These are phyloP conservation scores for Pachysandra terminalis DNA, from an alignment of 164 flowering plant genomes.

Conservation along the genomic window DNA sequence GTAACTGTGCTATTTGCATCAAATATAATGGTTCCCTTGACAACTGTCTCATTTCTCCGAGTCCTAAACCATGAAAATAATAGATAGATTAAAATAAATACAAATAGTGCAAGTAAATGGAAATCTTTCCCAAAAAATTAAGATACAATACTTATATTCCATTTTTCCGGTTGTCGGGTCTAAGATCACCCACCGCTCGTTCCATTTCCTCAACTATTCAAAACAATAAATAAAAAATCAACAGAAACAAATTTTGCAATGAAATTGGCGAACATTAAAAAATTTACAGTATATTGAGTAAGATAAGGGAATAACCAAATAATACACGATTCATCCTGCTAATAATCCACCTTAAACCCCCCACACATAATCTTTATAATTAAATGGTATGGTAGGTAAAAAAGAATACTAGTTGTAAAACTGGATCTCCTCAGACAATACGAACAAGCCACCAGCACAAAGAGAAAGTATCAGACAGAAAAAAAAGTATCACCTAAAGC, in stretches of 20 bases:
- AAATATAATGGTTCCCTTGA: constrained; percentile 82
- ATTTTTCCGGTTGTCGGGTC: constrained; percentile 97
- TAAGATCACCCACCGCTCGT: constrained; percentile 92
- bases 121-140: background rate
- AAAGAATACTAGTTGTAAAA: background rate
- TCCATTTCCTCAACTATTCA: constrained; percentile 90
- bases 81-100: background rate
- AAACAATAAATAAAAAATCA: background rate
- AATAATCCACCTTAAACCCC: background rate
- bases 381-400: background rate
- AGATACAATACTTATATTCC: constrained; percentile 86
- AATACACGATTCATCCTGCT: background rate
- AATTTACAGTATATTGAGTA: background rate
- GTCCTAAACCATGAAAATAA: constrained; percentile 40
- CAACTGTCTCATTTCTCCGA: constrained; percentile 76
- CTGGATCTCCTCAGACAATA: background rate
- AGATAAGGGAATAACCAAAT: too few species aligned
- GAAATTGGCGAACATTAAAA: background rate
- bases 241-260: background rate
- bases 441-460: background rate
- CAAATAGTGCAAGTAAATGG: background rate
- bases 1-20: constrained; percentile 87
- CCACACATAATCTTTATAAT: background rate
- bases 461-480: background rate
- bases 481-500: background rate